These are phyloP conservation scores for Thielaviopsis punctulata DNA, from an alignment of 2,329 filamentous ascomycete species.

Conservation along the genomic window DNA sequence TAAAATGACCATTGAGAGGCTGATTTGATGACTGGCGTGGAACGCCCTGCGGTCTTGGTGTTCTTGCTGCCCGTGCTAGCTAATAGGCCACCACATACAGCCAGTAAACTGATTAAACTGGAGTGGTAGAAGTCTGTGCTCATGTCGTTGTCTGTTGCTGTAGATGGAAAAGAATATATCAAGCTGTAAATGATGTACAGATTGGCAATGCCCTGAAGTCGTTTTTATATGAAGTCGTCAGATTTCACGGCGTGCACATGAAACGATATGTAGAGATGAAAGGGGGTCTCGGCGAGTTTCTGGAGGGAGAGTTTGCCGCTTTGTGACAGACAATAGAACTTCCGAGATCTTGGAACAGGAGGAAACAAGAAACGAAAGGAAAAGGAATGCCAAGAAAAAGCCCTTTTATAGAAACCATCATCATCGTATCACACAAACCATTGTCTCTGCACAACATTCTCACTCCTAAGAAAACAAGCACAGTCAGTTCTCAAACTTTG, in stretches of 20 bases:
- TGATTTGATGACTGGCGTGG: not conserved
- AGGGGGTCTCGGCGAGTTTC: not conserved
- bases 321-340: not conserved
- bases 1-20: constrained; percentile 21
- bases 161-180: not conserved
- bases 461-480: too few relatives aligned
- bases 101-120: constrained; percentile 20
- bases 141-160: not conserved
- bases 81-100: constrained; percentile 17
- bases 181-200: too few relatives aligned
- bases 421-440: too few relatives aligned
- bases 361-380: not conserved
- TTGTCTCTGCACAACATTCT: too few relatives aligned
- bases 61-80: constrained; percentile 5
- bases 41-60: not conserved
- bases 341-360: not conserved
- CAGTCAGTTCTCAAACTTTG: too few relatives aligned
- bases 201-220: too few relatives aligned
- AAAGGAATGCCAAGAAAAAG: not conserved
- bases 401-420: too few relatives aligned
- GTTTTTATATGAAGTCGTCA: not conserved
- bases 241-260: not conserved
- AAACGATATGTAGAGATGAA: not conserved
- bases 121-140: constrained; percentile 20
- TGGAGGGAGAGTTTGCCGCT: too few relatives aligned